These are phyloP conservation scores for Sophora flavescens DNA, from an alignment of 306 rosid species.

Conservation along the genomic window DNA sequence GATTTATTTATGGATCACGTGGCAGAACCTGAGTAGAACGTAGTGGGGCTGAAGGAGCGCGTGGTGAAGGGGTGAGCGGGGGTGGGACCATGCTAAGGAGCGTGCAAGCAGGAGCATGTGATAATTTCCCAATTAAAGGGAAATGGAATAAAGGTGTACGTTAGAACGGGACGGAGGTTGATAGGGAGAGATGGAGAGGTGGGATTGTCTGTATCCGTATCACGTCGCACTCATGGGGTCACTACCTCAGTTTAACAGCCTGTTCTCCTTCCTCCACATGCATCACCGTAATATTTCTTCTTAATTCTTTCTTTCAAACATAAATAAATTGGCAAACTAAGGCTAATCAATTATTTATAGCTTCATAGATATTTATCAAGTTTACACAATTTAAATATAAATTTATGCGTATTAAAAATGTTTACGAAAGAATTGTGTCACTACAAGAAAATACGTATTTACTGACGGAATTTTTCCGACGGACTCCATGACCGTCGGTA, in stretches of 20 bases:
- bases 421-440: too few relatives aligned
- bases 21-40: background rate
- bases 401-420: too few relatives aligned
- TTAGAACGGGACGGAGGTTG: conserved; percentile 62
- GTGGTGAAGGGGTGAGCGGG: conserved; percentile 37
- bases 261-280: conserved; percentile 38
- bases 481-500: too few relatives aligned
- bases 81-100: conserved; percentile 56
- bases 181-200: conserved; percentile 44
- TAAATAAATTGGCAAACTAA: too few relatives aligned
- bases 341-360: too few relatives aligned
- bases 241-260: conserved; percentile 46
- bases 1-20: conserved; percentile 12
- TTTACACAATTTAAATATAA: too few relatives aligned
- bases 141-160: conserved; percentile 48
- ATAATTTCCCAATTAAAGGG: conserved; percentile 35
- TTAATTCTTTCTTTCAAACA: background rate
- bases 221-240: conserved; percentile 54
- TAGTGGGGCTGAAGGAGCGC: conserved; percentile 29
- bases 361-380: too few relatives aligned
- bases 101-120: conserved; percentile 57
- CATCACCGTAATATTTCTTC: background rate
- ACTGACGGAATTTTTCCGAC: too few relatives aligned
- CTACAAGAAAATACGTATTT: too few relatives aligned
- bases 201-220: conserved; percentile 46